Conservation (phyloP, 1,284 basidiomycete genomes). For the Cryptococcus maquisensis region DNA sequence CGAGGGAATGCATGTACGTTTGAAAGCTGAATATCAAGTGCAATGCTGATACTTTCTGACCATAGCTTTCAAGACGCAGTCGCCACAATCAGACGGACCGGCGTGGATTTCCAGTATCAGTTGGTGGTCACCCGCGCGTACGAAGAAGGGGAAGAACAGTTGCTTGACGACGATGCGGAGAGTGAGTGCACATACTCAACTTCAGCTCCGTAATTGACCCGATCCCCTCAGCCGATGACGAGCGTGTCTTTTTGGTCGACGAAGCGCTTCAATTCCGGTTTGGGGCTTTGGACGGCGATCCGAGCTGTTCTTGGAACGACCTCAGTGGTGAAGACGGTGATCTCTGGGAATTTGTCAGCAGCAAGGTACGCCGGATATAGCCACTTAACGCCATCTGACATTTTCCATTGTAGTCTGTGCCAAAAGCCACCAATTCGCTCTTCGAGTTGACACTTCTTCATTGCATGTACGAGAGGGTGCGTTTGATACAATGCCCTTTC, state of each 20-base stretch:
- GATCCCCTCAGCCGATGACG: slow-evolving; percentile 67
- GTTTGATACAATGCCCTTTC: slow-evolving; percentile 9
- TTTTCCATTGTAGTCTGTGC: slow-evolving; percentile 64
- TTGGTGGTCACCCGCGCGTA: slow-evolving; percentile 94
- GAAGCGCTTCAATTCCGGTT: slow-evolving; percentile 79
- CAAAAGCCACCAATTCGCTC: slow-evolving; percentile 74
- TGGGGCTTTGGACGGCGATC: slow-evolving; percentile 70
- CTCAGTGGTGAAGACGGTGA: slow-evolving; percentile 53
- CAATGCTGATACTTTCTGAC: background rate
- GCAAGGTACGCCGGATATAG: slow-evolving; percentile 27
- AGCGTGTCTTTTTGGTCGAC: slow-evolving; percentile 85
- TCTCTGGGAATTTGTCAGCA: slow-evolving; percentile 49
- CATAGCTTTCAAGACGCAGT: slow-evolving; percentile 93
- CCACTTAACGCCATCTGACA: slow-evolving; percentile 39
- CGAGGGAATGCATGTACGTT: slow-evolving; percentile 93
- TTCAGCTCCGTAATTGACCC: background rate
- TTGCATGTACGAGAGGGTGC: slow-evolving; percentile 75
- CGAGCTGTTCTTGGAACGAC: slow-evolving; percentile 84
- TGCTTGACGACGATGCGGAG: slow-evolving; percentile 92
- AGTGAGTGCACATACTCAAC: slow-evolving; percentile 56
- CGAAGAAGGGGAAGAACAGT: slow-evolving; percentile 89
- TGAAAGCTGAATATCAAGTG: background rate
- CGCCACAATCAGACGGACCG: slow-evolving; percentile 79
- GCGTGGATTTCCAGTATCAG: slow-evolving; percentile 85
- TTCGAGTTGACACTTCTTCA: slow-evolving; percentile 92